Evolutionary conservation across 805 yeast genomes (phyloP).

Genomic region (Wilhelminamyces savonicus): DNA sequence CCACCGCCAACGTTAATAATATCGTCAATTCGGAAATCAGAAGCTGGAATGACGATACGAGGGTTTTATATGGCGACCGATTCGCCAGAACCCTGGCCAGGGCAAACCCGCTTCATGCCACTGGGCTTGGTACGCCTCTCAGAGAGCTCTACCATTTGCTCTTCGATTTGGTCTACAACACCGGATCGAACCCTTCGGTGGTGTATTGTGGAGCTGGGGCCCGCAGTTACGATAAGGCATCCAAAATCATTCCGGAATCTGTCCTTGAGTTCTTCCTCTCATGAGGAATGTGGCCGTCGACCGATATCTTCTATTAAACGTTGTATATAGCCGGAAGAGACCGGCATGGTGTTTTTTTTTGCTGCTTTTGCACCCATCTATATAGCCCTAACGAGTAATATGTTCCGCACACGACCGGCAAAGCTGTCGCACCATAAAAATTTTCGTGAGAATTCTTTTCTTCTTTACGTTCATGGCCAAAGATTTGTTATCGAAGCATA

Average conservation of each 20-base stretch:
- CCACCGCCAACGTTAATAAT: slow-evolving; percentile 15
- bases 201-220: slow-evolving; percentile 41
- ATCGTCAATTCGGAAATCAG: slow-evolving; percentile 31
- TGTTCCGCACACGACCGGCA: too few species aligned
- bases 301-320: too few species aligned
- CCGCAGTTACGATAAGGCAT: slow-evolving; percentile 27
- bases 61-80: slow-evolving; percentile 22
- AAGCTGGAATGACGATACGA: slow-evolving; percentile 32
- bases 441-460: slow-evolving; percentile 6
- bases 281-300: too few species aligned
- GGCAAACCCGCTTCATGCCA: slow-evolving; percentile 22
- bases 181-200: slow-evolving; percentile 18
- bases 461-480: slow-evolving; percentile 54
- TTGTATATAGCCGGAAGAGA: too few species aligned
- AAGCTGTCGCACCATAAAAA: too few species aligned
- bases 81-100: slow-evolving; percentile 25
- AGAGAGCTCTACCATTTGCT: slow-evolving; percentile 33
- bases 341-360: too few species aligned
- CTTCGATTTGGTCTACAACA: slow-evolving; percentile 30
- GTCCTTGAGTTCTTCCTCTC: slow-evolving; percentile 19
- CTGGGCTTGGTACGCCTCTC: slow-evolving; percentile 24
- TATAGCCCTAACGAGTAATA: too few species aligned
- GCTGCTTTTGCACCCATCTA: too few species aligned
- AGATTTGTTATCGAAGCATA: slow-evolving; percentile 76
- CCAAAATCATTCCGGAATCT: slow-evolving; percentile 26